phyloP scores from a whole-genome alignment of 2,329 filamentous ascomycete species.

The Beauveria brongniartii region DNA sequence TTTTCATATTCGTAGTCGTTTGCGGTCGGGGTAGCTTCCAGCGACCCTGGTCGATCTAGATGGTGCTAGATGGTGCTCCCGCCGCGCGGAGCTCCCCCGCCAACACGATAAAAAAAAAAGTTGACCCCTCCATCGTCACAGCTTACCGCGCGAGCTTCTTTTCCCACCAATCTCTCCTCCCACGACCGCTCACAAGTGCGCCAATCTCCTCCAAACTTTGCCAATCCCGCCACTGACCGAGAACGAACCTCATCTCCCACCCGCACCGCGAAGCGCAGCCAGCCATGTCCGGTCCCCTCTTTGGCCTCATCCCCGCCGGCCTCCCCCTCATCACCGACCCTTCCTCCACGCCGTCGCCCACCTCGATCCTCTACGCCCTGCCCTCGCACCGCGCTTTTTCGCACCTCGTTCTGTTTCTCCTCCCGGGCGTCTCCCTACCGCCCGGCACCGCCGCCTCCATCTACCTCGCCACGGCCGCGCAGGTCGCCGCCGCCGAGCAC shows the following conservation, averaged over 20 bases:
- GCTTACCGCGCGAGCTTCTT: background rate
- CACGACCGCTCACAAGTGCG: background rate
- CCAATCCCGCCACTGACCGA: no score
- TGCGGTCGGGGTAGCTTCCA: background rate
- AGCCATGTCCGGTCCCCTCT: constrained; percentile 38
- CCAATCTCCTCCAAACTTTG: background rate
- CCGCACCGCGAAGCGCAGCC: no score
- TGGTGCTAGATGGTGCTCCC: background rate
- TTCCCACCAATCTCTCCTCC: background rate
- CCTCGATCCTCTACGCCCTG: constrained; percentile 49
- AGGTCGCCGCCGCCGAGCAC: constrained; percentile 30
- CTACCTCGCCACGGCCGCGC: constrained; percentile 59
- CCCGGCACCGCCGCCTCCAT: constrained; percentile 76
- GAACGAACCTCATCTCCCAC: no score
- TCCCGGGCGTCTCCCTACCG: constrained; percentile 69
- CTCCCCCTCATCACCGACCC: constrained; percentile 49
- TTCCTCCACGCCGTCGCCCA: constrained; percentile 42
- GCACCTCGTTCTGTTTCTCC: constrained; percentile 82
- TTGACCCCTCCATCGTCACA: background rate
- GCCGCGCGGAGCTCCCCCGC: background rate
- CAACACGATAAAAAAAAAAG: background rate
- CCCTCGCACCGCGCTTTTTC: constrained; percentile 51
- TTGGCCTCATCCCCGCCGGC: constrained; percentile 54
- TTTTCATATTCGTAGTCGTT: no score
- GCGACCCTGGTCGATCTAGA: background rate